Evolutionary conservation across 495 filamentous ascomycete species (phyloP).

Genomic region (Hypoxylon fuscum): DNA sequence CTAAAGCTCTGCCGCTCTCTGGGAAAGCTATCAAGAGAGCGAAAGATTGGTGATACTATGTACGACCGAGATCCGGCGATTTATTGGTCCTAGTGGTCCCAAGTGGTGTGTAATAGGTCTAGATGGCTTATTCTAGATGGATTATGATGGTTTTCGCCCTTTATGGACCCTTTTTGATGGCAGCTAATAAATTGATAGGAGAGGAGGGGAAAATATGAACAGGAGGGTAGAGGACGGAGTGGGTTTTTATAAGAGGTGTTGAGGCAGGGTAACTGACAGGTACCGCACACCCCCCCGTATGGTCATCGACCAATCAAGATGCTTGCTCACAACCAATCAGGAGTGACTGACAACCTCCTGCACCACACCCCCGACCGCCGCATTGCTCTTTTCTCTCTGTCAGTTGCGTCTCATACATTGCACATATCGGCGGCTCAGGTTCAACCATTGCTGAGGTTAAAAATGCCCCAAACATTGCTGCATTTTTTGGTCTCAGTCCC

Average conservation of each 20-base stretch:
- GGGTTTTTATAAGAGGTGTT: conserved; percentile 36
- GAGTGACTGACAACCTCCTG: conserved; percentile 16
- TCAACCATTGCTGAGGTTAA: not conserved
- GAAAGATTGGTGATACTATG: not conserved
- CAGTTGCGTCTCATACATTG: not conserved
- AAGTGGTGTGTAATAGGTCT: conserved; percentile 1
- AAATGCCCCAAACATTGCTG: conserved; percentile 5
- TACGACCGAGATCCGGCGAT: conserved; percentile 19
- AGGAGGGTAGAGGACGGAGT: conserved; percentile 32
- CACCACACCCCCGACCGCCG: conserved; percentile 12
- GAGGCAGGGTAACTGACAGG: conserved; percentile 29
- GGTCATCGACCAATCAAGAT: conserved; percentile 18
- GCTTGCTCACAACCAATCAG: conserved; percentile 27
- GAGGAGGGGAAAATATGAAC: conserved; percentile 11
- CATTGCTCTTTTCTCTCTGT: not conserved
- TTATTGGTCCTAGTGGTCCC: conserved; percentile 4
- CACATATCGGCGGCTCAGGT: not conserved
- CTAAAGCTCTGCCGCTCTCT: conserved; percentile 1
- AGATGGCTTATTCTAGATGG: conserved; percentile 18
- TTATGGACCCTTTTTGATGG: conserved; percentile 26
- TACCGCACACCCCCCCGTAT: conserved; percentile 15
- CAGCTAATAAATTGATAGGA: conserved; percentile 3
- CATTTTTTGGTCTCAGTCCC: not conserved
- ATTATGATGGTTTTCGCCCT: conserved; percentile 14
- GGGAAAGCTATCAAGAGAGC: not conserved